Evolutionary conservation across 805 yeast species (phyloP).

Genomic region (Kluyveromyces lactis): DNA sequence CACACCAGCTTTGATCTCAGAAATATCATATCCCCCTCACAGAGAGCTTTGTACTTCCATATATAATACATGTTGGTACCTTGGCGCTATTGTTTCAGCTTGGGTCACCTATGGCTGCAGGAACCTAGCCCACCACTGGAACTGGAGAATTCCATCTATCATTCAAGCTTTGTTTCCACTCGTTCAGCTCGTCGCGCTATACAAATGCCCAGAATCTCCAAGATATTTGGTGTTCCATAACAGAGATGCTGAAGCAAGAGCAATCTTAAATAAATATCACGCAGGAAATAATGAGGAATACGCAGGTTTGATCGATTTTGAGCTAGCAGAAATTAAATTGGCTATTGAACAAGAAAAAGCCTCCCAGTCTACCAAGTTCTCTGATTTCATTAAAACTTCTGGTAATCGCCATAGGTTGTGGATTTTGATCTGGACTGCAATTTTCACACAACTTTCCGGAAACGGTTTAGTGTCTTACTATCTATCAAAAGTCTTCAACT

Average conservation of each 20-base stretch:
- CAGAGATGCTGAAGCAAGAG: conserved; percentile 35
- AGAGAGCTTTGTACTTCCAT: conserved; percentile 36
- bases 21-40: no score
- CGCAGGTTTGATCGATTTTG: conserved; percentile 29
- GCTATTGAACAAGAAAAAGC: conserved; percentile 35
- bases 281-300: conserved; percentile 32
- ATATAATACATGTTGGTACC: conserved; percentile 44
- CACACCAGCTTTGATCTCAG: no score
- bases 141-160: no score
- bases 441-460: no score
- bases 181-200: conserved; percentile 33
- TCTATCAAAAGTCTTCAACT: conserved; percentile 39
- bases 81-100: conserved; percentile 47
- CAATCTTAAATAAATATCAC: conserved; percentile 33
- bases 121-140: no score
- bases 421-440: conserved; percentile 28
- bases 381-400: conserved; percentile 32
- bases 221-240: conserved; percentile 37
- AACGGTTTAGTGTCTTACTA: conserved; percentile 46
- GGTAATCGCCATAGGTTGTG: conserved; percentile 37
- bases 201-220: conserved; percentile 49
- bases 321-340: no score
- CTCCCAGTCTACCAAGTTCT: conserved; percentile 28
- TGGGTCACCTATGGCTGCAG: conserved; percentile 46
- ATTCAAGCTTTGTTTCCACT: no score